Conservation (phyloP, 2,329 filamentous ascomycete species). For the Pleurostoma richardsiae region DNA sequence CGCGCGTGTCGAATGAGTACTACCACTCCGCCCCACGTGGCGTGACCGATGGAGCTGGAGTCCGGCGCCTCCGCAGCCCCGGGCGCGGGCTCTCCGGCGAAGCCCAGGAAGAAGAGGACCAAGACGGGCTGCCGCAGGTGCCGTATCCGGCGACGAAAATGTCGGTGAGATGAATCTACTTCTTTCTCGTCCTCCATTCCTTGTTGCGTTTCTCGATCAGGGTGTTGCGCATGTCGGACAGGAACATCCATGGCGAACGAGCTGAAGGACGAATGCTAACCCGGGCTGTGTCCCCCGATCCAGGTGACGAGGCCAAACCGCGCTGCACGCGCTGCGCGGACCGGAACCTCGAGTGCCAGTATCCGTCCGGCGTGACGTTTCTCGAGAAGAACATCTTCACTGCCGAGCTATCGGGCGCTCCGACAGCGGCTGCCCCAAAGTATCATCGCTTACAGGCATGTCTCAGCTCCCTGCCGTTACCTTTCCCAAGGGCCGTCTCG, state of each 20-base stretch:
- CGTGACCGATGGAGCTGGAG: too few relatives aligned
- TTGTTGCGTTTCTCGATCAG: too few relatives aligned
- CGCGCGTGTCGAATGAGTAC: too few relatives aligned
- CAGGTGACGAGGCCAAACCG: slow-evolving; percentile 47
- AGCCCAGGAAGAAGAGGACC: slow-evolving; percentile 17
- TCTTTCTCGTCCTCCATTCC: too few relatives aligned
- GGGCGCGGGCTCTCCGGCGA: slow-evolving; percentile 1
- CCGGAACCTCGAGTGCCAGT: slow-evolving; percentile 41
- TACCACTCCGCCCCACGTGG: too few relatives aligned
- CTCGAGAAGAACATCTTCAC: slow-evolving; percentile 42
- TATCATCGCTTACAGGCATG: background rate
- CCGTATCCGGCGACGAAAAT: slow-evolving; percentile 41
- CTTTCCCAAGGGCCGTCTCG: too few relatives aligned
- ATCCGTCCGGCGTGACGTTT: slow-evolving; percentile 41
- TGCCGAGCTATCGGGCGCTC: slow-evolving; percentile 11
- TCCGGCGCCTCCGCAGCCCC: too few relatives aligned
- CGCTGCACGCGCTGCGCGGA: slow-evolving; percentile 40
- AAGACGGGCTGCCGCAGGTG: slow-evolving; percentile 44
- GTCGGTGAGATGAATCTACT: slow-evolving; percentile 20
- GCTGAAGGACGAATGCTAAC: too few relatives aligned
- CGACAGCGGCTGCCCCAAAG: background rate
- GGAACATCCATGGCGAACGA: too few relatives aligned
- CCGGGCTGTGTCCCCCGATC: too few relatives aligned
- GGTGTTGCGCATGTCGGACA: too few relatives aligned
- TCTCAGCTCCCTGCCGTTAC: background rate